Conservation (phyloP, 352 stramenopile species). For the Globisporangium yorkense region DNA sequence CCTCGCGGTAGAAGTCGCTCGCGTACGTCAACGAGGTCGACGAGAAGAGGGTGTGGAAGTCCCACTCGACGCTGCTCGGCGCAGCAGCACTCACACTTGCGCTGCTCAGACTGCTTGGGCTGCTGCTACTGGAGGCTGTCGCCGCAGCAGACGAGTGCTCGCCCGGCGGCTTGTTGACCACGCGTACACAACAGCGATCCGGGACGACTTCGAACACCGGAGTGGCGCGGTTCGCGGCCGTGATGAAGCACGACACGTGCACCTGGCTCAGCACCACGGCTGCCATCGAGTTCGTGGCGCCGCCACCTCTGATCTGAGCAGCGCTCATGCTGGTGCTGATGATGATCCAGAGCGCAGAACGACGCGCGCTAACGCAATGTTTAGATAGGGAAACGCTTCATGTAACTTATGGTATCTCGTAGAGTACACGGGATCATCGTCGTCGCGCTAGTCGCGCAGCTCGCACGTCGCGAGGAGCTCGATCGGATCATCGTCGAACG, state of each 20-base stretch:
- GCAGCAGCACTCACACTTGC: background rate
- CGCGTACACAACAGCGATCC: conserved; percentile 33
- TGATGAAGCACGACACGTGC: conserved; percentile 69
- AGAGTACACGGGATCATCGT: background rate
- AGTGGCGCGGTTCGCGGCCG: conserved; percentile 54
- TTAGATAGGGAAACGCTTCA: no score
- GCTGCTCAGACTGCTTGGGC: background rate
- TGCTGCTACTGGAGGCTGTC: background rate
- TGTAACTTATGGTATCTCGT: no score
- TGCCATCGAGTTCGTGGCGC: conserved; percentile 3
- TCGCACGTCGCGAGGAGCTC: conserved; percentile 26
- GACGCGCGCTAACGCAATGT: no score
- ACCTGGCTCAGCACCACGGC: conserved; percentile 29
- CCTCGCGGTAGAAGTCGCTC: conserved; percentile 48
- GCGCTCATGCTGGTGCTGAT: no score
- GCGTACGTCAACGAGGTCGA: conserved; percentile 33
- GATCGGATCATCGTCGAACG: conserved; percentile 28
- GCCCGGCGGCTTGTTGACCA: conserved; percentile 28
- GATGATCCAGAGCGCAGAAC: no score
- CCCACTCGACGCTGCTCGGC: conserved; percentile 35
- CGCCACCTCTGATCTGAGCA: no score
- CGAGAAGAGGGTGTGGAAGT: conserved; percentile 54
- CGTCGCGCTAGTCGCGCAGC: conserved; percentile 17
- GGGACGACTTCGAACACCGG: conserved; percentile 54
- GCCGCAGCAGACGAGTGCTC: conserved; percentile 7